These are phyloP conservation scores for Dryas octopetala DNA, from an alignment of 306 rosid genomes.

Conservation along the genomic window DNA sequence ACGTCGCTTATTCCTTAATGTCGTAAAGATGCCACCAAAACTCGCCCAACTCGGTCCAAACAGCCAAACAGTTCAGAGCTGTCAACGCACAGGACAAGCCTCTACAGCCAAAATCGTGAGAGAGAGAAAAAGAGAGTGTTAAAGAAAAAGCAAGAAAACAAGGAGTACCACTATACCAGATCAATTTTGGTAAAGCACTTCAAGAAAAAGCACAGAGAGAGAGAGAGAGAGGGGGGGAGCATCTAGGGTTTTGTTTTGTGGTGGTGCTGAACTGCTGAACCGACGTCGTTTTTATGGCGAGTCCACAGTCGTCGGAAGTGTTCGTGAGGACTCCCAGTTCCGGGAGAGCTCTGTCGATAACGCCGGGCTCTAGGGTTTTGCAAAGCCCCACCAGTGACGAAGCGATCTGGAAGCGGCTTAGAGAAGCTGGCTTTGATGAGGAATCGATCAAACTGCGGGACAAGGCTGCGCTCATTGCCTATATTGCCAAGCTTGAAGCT, in stretches of 20 bases:
- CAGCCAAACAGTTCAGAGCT: neutral
- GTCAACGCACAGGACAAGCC: neutral
- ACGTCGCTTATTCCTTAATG: slow-evolving; percentile 3
- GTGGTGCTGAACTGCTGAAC: slow-evolving; percentile 11
- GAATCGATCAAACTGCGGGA: slow-evolving; percentile 76
- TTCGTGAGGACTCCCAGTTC: slow-evolving; percentile 34
- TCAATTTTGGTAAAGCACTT: no score
- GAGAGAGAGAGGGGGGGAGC: neutral
- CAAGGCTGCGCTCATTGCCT: slow-evolving; percentile 85
- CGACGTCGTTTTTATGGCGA: slow-evolving; percentile 46
- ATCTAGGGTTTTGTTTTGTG: slow-evolving; percentile 29
- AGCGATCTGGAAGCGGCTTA: slow-evolving; percentile 82
- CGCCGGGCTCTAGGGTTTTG: slow-evolving; percentile 88
- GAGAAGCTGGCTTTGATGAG: slow-evolving; percentile 83
- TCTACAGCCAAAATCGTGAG: neutral
- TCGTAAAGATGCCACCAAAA: neutral
- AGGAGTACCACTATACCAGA: no score
- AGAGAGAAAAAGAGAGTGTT: slow-evolving; percentile 1
- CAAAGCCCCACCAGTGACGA: slow-evolving; percentile 71
- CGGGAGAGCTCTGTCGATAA: slow-evolving; percentile 52
- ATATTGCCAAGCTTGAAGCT: slow-evolving; percentile 89
- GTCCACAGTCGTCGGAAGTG: slow-evolving; percentile 48
- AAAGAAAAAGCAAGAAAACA: neutral
- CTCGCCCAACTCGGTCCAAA: slow-evolving; percentile 20
- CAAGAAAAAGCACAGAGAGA: neutral